Conservation (phyloP, 441 rosid genomes). For the Corymbia calophylla region DNA sequence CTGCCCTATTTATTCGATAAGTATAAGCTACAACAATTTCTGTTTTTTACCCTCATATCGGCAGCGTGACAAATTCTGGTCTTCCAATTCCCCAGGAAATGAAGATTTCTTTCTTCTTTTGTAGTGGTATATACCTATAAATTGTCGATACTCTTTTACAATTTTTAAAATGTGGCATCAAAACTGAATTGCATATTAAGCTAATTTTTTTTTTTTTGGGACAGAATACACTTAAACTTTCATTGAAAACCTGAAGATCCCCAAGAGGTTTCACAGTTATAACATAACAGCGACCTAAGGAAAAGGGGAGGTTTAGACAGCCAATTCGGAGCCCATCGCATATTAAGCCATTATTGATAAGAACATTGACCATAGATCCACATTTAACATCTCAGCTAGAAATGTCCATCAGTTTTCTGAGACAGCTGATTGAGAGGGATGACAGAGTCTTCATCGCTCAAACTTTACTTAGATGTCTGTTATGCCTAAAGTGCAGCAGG, state of each 20-base stretch:
- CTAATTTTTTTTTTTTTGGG: no score
- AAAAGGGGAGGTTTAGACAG: no score
- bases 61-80: background rate
- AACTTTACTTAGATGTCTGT: background rate
- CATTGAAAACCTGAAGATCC: no score
- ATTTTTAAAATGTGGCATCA: background rate
- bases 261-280: no score
- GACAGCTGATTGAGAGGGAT: background rate
- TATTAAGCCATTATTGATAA: background rate
- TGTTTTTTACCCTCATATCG: background rate
- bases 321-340: no score
- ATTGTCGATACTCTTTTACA: background rate
- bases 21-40: background rate
- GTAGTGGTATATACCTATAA: background rate
- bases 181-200: background rate
- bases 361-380: background rate
- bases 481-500: background rate
- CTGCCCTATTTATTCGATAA: no score
- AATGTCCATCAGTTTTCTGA: background rate
- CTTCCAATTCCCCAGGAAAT: background rate
- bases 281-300: no score
- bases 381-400: background rate
- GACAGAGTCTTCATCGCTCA: background rate
- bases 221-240: no score
- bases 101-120: background rate